These are phyloP conservation scores for Solanum clarkiae DNA, from an alignment of 257 asterid species.

Conservation along the genomic window DNA sequence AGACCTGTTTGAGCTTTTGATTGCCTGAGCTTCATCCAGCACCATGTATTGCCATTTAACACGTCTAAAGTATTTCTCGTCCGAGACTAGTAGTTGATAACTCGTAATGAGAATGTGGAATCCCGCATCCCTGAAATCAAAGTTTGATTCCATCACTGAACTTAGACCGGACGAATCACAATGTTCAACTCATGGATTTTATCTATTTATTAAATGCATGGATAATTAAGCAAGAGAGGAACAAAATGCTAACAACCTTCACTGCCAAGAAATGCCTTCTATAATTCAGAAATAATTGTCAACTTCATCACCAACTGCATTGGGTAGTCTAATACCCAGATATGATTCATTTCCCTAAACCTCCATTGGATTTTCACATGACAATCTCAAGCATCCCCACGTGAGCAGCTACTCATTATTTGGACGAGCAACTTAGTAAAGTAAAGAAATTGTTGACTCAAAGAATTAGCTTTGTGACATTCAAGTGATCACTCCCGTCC, in stretches of 20 bases:
- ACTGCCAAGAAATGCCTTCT: neutral
- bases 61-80: conserved; percentile 87
- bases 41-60: conserved; percentile 99
- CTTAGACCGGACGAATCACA: neutral
- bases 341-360: neutral
- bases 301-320: neutral
- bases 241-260: neutral
- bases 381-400: neutral
- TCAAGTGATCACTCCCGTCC: neutral
- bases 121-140: conserved; percentile 70
- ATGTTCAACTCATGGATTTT: neutral
- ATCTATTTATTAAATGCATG: neutral
- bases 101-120: conserved; percentile 97
- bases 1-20: conserved; percentile 86
- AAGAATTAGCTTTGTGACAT: neutral
- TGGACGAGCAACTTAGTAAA: neutral
- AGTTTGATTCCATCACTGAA: neutral
- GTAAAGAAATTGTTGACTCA: too few species aligned
- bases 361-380: neutral
- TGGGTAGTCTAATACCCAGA: neutral
- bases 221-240: neutral
- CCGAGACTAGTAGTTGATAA: conserved; percentile 86
- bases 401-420: neutral
- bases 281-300: neutral
- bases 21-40: conserved; percentile 99